Evolutionary conservation across 2,329 filamentous ascomycete species (phyloP), one percentile per base, ranked within the genome.

Genomic region (Rhinocladiella mackenziei): DNA sequence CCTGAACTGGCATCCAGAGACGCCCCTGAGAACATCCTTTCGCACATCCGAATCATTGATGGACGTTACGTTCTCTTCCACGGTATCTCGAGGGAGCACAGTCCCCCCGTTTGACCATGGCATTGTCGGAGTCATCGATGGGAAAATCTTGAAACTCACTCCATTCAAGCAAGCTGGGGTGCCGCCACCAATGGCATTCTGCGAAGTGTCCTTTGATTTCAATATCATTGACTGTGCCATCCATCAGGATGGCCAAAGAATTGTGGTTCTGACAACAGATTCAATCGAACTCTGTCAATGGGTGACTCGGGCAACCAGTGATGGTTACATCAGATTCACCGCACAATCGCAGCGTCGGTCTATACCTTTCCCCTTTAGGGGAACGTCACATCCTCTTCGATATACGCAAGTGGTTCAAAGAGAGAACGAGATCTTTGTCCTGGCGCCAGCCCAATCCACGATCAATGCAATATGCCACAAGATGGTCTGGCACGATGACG

Each of bases 141-240:
- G 92, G 11, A 77, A 71, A 71, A 78, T 62, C 2, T 66, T 97
- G 46, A 94, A 94, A 61, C 65, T 97, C 33, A 97, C 92, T 0
- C 88, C 92, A 1, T 76, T 98, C 53, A 77, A 86, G 51, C 76
- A 83, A 37, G 85, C 88, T 9, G 94, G 92, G 58, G 75, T 96
- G 2, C 92, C 92, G 17, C 92, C 92, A 19, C 92, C 92, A 1
- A 96, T 97, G 89, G 81, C 88, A 11, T 74, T 91, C 51, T 84
- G 84, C 54, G 86, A 94, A 45, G 58, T 96, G 13, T 58, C 69
- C 9, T 65, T 84, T 19, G 70, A 77, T 10, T 74, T 74, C 0
- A 81, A 83, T 40, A 75, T 80, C 2, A 68, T 86, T 13, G 89
- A 96, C 65, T 79, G 92, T 39, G 80, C 83, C 0, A 81, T 96